Evolutionary conservation across 805 yeast genomes (phyloP).

Genomic region (Wickerhamiella slavikovae): DNA sequence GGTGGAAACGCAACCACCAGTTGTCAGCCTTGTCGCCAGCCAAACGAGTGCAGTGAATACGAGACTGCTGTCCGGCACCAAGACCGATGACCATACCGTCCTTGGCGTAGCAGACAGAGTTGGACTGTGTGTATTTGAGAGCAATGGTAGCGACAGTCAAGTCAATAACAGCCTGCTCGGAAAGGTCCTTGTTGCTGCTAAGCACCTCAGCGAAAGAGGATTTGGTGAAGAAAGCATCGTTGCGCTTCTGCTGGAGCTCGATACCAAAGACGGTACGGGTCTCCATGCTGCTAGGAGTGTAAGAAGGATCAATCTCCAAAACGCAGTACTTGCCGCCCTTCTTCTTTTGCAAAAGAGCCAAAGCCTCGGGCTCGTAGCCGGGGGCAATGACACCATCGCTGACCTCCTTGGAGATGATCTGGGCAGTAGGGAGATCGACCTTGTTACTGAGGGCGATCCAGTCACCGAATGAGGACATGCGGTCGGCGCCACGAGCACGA

Average conservation of each 20-base stretch:
- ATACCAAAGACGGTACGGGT: constrained; percentile 93
- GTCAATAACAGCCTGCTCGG: constrained; percentile 85
- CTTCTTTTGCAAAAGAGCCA: constrained; percentile 72
- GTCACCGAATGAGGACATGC: constrained; percentile 98
- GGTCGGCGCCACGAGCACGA: constrained; percentile 98
- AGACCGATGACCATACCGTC: constrained; percentile 98
- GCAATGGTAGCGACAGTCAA: constrained; percentile 95
- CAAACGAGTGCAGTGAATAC: constrained; percentile 96
- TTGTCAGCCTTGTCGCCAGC: constrained; percentile 99
- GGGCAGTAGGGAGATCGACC: constrained; percentile 91
- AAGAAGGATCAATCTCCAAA: constrained; percentile 89
- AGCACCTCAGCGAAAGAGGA: constrained; percentile 83
- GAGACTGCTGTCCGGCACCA: constrained; percentile 99
- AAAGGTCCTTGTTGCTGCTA: constrained; percentile 63
- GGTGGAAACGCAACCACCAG: constrained; percentile 99
- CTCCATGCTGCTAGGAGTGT: constrained; percentile 60
- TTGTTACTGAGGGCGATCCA: constrained; percentile 92
- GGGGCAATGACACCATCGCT: constrained; percentile 99
- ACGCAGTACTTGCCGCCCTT: constrained; percentile 96
- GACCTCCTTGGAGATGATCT: constrained; percentile 91
- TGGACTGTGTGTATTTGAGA: constrained; percentile 91
- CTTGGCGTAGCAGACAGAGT: constrained; percentile 95
- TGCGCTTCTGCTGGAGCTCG: constrained; percentile 88
- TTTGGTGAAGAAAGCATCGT: constrained; percentile 87
- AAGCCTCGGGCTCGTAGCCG: constrained; percentile 82